These are phyloP conservation scores for Pseudogymnoascus sp. DNA, from an alignment of 2,329 filamentous ascomycete genomes.

Conservation along the genomic window DNA sequence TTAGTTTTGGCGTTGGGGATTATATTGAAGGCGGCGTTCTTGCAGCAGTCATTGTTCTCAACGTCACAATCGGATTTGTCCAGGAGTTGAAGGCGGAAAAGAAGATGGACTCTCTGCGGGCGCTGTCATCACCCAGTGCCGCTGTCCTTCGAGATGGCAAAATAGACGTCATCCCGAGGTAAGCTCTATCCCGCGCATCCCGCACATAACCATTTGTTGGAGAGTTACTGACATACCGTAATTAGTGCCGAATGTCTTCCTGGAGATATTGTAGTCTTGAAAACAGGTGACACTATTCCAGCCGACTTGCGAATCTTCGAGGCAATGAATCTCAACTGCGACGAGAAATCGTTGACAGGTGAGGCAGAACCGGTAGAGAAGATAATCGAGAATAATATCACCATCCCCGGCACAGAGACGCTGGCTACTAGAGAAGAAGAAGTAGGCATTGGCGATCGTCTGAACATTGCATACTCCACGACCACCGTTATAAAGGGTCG, in stretches of 20 bases:
- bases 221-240: slow-evolving; percentile 32
- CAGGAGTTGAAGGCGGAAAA: slow-evolving; percentile 54
- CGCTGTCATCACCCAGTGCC: slow-evolving; percentile 47
- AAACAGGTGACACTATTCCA: slow-evolving; percentile 91
- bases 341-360: slow-evolving; percentile 97
- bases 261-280: slow-evolving; percentile 83
- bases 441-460: slow-evolving; percentile 43
- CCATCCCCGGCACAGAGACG: slow-evolving; percentile 20
- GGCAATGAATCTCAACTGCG: slow-evolving; percentile 54
- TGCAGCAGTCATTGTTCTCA: slow-evolving; percentile 49
- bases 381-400: slow-evolving; percentile 43
- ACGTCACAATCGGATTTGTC: slow-evolving; percentile 49
- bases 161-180: slow-evolving; percentile 30
- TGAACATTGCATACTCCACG: slow-evolving; percentile 48
- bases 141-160: slow-evolving; percentile 48
- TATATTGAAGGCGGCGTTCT: slow-evolving; percentile 53
- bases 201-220: background rate
- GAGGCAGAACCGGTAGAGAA: slow-evolving; percentile 94
- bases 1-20: slow-evolving; percentile 43
- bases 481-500: slow-evolving; percentile 48
- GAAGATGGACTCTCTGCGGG: slow-evolving; percentile 48
- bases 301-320: slow-evolving; percentile 63
- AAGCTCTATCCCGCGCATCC: background rate
- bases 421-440: slow-evolving; percentile 32
- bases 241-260: slow-evolving; percentile 49